These are phyloP conservation scores for Nyssa sinensis DNA, from an alignment of 148 eudicot genomes.

Conservation along the genomic window DNA sequence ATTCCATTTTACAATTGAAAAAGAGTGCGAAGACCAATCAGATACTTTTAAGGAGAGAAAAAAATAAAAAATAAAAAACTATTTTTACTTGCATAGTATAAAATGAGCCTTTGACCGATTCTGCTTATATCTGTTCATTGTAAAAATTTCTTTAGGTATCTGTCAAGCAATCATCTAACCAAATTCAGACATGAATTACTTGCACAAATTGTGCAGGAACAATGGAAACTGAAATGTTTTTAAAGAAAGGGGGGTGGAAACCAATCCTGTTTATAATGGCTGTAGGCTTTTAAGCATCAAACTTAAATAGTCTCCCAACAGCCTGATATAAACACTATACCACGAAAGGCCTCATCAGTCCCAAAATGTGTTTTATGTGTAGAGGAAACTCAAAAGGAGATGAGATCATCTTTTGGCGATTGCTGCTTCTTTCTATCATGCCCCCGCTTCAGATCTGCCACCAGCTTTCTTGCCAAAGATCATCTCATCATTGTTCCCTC, in stretches of 20 bases:
- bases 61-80: too few species aligned
- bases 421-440: slow-evolving; percentile 48
- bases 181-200: slow-evolving; percentile 10
- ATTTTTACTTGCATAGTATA: too few species aligned
- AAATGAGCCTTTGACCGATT: too few species aligned
- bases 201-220: neutral
- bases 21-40: too few species aligned
- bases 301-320: neutral
- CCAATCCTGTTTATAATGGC: neutral
- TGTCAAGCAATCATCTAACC: neutral
- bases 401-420: slow-evolving; percentile 74
- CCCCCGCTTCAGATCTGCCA: slow-evolving; percentile 47
- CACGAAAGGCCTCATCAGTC: neutral
- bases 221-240: neutral
- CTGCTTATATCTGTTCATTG: neutral
- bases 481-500: slow-evolving; percentile 79
- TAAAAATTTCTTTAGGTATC: neutral
- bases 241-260: too few species aligned
- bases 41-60: too few species aligned
- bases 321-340: neutral
- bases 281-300: neutral
- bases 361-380: neutral
- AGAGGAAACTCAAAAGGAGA: slow-evolving; percentile 41
- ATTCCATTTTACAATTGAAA: too few species aligned
- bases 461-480: slow-evolving; percentile 77